phyloP scores from a whole-genome alignment of 176 grass and related monocot species.

The Coix lacrymajobi region DNA sequence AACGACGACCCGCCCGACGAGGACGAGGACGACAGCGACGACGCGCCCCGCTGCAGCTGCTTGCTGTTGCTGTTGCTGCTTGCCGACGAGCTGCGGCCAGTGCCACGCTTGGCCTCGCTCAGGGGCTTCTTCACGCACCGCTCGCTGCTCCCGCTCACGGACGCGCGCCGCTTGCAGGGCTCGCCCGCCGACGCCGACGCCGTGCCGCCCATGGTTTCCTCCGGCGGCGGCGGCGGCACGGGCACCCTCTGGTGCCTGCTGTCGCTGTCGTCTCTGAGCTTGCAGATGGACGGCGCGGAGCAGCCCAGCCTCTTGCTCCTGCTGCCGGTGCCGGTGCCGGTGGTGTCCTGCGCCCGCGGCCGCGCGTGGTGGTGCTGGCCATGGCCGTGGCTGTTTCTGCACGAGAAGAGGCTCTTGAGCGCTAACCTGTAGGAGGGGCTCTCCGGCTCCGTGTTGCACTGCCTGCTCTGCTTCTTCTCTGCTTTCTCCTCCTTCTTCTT shows the following conservation, averaged over 20 bases:
- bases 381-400: slow-evolving; percentile 46
- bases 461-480: slow-evolving; percentile 3
- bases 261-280: slow-evolving; percentile 34
- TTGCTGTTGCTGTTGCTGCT: not conserved
- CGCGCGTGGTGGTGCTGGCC: not conserved
- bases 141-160: slow-evolving; percentile 49
- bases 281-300: slow-evolving; percentile 56
- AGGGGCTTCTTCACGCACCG: slow-evolving; percentile 53
- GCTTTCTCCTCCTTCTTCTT: not conserved
- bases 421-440: slow-evolving; percentile 71
- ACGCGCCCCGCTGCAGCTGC: slow-evolving; percentile 2
- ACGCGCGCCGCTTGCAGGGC: slow-evolving; percentile 66
- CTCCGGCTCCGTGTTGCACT: slow-evolving; percentile 18
- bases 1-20: slow-evolving; percentile 66
- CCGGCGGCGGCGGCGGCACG: not conserved
- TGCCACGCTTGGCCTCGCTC: not conserved
- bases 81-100: not conserved
- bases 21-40: slow-evolving; percentile 35
- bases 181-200: not conserved
- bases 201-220: not conserved
- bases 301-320: slow-evolving; percentile 45
- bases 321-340: not conserved
- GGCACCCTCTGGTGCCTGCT: not conserved
- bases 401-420: slow-evolving; percentile 67
- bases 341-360: not conserved